A percentile compares a stretch with the other conserved stretches of the same genome.
phyloP scores from a whole-genome alignment of 192 early-diverging fungal species.

The Podila clonocystis region DNA sequence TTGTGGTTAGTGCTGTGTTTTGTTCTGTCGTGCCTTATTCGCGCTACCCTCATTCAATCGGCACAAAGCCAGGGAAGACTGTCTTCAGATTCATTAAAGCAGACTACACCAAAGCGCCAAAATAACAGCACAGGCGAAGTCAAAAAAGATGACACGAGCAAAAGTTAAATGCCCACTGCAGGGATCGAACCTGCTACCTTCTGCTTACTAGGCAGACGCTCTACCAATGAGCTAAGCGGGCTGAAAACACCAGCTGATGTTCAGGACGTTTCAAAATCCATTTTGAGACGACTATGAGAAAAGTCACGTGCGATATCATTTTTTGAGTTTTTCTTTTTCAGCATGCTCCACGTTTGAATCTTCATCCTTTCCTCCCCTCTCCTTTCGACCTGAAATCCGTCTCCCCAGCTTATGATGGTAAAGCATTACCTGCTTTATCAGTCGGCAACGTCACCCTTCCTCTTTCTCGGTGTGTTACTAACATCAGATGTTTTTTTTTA shows the following conservation, averaged over 20 bases:
- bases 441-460: neutral
- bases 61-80: too few relatives aligned
- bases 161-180: constrained; percentile 24
- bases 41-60: too few relatives aligned
- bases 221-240: constrained; percentile 26
- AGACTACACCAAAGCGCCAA: too few relatives aligned
- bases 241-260: neutral
- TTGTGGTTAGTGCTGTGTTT: too few relatives aligned
- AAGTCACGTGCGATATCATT: neutral
- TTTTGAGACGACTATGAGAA: neutral
- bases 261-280: neutral
- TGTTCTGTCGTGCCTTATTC: too few relatives aligned
- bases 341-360: neutral
- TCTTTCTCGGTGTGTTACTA: neutral
- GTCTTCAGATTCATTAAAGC: too few relatives aligned
- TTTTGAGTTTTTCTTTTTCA: neutral
- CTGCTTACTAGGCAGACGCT: constrained; percentile 50
- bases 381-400: neutral
- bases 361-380: neutral
- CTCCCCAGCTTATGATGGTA: constrained; percentile 4
- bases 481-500: neutral
- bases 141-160: too few relatives aligned
- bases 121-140: too few relatives aligned
- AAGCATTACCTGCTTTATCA: neutral
- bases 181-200: constrained; percentile 53